Percentiles rank a stretch among this genome's conserved stretches.
These are phyloP conservation scores for Hirsutella rhossiliensis DNA, from an alignment of 2,329 filamentous ascomycete species.

Conservation along the genomic window DNA sequence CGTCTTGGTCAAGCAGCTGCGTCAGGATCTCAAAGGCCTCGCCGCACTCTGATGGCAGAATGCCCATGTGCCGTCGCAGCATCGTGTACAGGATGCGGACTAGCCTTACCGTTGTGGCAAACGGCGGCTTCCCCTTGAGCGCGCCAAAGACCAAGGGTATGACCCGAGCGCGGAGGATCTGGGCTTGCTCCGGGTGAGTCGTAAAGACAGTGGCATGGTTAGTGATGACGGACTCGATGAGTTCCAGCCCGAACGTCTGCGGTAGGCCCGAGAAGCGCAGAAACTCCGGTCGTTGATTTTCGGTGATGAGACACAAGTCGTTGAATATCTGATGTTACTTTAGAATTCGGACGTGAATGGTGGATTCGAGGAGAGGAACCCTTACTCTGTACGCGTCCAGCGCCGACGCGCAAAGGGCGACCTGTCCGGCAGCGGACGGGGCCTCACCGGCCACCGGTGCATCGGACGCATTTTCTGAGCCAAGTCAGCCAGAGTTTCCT, in stretches of 20 bases:
- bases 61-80: slow-evolving; percentile 62
- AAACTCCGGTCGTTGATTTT: slow-evolving; percentile 73
- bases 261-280: slow-evolving; percentile 68
- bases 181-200: slow-evolving; percentile 65
- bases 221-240: slow-evolving; percentile 81
- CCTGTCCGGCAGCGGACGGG: slow-evolving; percentile 48
- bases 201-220: slow-evolving; percentile 76
- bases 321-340: slow-evolving; percentile 55
- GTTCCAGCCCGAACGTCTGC: slow-evolving; percentile 74
- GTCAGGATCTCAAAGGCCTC: slow-evolving; percentile 73
- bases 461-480: slow-evolving; percentile 31
- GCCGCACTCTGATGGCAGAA: slow-evolving; percentile 68
- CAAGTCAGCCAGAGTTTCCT: slow-evolving; percentile 9
- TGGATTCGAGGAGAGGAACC: slow-evolving; percentile 4
- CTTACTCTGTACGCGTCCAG: slow-evolving; percentile 72
- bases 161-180: slow-evolving; percentile 63
- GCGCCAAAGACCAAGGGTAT: slow-evolving; percentile 75
- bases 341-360: neutral
- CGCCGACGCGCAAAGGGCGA: slow-evolving; percentile 62
- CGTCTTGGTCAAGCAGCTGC: slow-evolving; percentile 79
- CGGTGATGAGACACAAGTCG: slow-evolving; percentile 78
- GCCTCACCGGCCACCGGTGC: slow-evolving; percentile 53
- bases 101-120: slow-evolving; percentile 71
- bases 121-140: slow-evolving; percentile 65
- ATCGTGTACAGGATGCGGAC: slow-evolving; percentile 75